A percentile compares a stretch with the other conserved stretches of the same genome.
Evolutionary conservation across 495 filamentous ascomycete genomes (phyloP).

Genomic region (Staphylotrichum longicolle): DNA sequence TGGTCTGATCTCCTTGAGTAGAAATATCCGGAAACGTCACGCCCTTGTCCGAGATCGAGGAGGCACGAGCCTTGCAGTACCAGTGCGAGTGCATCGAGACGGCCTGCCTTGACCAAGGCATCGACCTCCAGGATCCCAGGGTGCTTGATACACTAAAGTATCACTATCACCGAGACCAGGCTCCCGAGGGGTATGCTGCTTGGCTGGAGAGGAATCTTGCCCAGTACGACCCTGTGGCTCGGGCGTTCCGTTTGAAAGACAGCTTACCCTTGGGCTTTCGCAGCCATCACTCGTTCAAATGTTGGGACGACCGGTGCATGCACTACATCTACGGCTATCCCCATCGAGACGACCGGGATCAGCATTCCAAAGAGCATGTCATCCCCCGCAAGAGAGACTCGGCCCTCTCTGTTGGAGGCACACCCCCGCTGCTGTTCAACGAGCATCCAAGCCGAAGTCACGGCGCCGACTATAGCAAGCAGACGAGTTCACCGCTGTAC

Average conservation of each 20-base stretch:
- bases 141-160: conserved; percentile 43
- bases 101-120: conserved; percentile 47
- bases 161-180: conserved; percentile 38
- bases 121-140: conserved; percentile 45
- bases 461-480: conserved; percentile 38
- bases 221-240: conserved; percentile 46
- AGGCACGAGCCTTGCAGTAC: conserved; percentile 49
- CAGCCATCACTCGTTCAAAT: conserved; percentile 47
- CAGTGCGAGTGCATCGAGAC: conserved; percentile 51
- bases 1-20: conserved; percentile 37
- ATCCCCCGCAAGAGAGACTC: conserved; percentile 43
- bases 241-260: conserved; percentile 42
- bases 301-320: conserved; percentile 50
- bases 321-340: conserved; percentile 53
- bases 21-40: conserved; percentile 44
- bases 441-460: conserved; percentile 35
- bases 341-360: conserved; percentile 46
- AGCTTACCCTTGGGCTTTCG: conserved; percentile 41
- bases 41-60: conserved; percentile 49
- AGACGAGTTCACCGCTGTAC: conserved; percentile 33
- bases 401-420: conserved; percentile 42
- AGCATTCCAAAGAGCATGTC: conserved; percentile 46
- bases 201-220: conserved; percentile 49
- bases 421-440: conserved; percentile 38
- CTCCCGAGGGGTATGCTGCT: conserved; percentile 43